Evolutionary conservation across 2,329 filamentous ascomycete genomes (phyloP).

Genomic region (Colletotrichum limetticola): DNA sequence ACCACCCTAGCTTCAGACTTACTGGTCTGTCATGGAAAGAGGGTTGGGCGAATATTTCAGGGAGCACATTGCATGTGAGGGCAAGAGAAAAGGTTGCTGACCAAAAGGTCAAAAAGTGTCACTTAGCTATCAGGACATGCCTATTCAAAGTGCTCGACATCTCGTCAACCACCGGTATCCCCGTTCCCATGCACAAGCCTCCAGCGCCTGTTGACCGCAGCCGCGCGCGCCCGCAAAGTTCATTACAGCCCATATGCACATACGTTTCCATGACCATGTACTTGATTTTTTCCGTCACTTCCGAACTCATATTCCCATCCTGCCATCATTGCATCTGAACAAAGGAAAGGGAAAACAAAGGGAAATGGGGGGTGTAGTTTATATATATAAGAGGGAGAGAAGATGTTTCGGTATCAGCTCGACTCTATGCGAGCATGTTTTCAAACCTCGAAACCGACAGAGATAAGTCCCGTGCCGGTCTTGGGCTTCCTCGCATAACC

Average conservation of each 20-base stretch:
- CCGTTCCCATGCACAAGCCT: neutral
- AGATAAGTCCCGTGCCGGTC: conserved; percentile 49
- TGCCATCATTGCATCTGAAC: neutral
- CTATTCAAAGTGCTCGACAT: neutral
- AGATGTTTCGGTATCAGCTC: neutral
- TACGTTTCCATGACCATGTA: neutral
- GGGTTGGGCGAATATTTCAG: neutral
- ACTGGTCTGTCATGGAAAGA: neutral
- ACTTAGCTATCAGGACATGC: neutral
- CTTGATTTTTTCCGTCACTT: neutral
- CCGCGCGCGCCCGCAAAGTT: neutral
- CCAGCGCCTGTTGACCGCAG: neutral
- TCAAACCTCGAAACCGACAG: conserved; percentile 28
- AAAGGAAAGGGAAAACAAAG: neutral
- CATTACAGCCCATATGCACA: conserved; percentile 1
- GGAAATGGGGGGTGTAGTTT: neutral
- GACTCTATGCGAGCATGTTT: too few relatives aligned
- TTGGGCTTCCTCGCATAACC: conserved; percentile 73
- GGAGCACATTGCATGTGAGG: neutral
- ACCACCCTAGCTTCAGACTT: neutral
- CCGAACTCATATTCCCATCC: neutral
- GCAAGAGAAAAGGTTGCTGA: neutral
- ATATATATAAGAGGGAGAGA: neutral
- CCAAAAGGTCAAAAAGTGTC: neutral
- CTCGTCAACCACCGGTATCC: neutral